Base-by-base conservation (phyloP, 1,284 basidiomycete species). In the Puccinia coronata region DNA sequence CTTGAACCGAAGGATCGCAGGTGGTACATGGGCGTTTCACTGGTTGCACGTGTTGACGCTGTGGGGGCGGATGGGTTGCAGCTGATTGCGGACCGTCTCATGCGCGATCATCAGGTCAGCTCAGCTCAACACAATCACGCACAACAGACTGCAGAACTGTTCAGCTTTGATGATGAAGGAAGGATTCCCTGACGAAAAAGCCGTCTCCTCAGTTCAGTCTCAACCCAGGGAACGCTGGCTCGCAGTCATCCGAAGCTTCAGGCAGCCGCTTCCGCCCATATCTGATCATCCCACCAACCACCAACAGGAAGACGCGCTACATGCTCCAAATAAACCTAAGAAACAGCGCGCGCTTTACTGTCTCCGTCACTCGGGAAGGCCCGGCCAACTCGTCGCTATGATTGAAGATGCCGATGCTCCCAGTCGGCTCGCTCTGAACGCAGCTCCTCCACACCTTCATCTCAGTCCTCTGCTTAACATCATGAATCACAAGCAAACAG, bases 401-500 rank as follows among this genome's bases (percentile, higher is more conserved):
- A 41, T 79, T 39, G 76, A 79, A 43, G 76, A 79, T 67, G 43
- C 39, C 11, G 51, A 79, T 69, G 76, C 76, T 69, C 65, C 76
- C 25, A 70, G 14, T 70, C 31, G 76, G n/a, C 34, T 63, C 39
- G 34, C 16, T 59, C 31, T 20, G 39, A 1, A 25, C 20, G 23
- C 8, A 57, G 2, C 5, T n/a, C 3, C 55, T 74, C 36, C 57
- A 41, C 55, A 31, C 25, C 18, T 31, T 34, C 25, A 36, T 16
- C 57, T 61, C 57, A 61, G 28, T 34, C 36, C 28, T 12, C 57
- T 11, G 57, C 5, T 36, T 6, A 31, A 61, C 18, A 34, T 25
- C 14, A 57, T 6, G 8, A 28, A 57, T n/a, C 55, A 57, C 55
- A 28, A 57, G 55, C 25, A 57, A 57, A 25, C 31, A 18, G 57